Evolutionary conservation across 108 stramenopile species (phyloP).

Genomic region (Skeletonema marinoi): DNA sequence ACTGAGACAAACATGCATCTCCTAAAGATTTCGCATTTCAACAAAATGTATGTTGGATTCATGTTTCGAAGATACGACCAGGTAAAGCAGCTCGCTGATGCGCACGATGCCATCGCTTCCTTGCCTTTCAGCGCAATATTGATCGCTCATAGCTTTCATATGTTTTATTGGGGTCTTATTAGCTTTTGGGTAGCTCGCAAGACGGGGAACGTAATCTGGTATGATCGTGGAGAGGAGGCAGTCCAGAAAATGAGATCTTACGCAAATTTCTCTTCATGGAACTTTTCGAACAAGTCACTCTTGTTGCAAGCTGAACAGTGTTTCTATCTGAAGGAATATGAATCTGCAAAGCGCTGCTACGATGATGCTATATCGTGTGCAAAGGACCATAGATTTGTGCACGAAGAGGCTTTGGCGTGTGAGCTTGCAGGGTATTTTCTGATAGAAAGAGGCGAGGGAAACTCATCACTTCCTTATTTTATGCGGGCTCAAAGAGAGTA

Average conservation of each 20-base stretch:
- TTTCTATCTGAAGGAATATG: background rate
- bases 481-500: conserved; percentile 9
- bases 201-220: conserved; percentile 4
- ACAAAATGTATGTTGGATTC: background rate
- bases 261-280: background rate
- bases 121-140: background rate
- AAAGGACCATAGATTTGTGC: background rate
- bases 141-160: background rate
- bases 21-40: background rate
- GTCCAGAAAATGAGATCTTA: background rate
- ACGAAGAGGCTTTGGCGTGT: background rate
- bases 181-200: conserved; percentile 18
- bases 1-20: background rate
- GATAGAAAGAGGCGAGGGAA: conserved; percentile 2
- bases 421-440: background rate
- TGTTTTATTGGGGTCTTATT: conserved; percentile 6
- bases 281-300: background rate
- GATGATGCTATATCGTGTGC: background rate
- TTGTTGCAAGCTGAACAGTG: background rate
- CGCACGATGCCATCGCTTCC: background rate
- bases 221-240: background rate
- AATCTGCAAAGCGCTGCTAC: background rate
- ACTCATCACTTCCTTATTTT: conserved; percentile 5
- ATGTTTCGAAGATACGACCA: background rate
- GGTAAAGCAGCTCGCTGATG: background rate